Percentiles rank a stretch among this genome's conserved stretches.
Conservation (phyloP, 805 yeast species). For the Cyberlindnera japonica region DNA sequence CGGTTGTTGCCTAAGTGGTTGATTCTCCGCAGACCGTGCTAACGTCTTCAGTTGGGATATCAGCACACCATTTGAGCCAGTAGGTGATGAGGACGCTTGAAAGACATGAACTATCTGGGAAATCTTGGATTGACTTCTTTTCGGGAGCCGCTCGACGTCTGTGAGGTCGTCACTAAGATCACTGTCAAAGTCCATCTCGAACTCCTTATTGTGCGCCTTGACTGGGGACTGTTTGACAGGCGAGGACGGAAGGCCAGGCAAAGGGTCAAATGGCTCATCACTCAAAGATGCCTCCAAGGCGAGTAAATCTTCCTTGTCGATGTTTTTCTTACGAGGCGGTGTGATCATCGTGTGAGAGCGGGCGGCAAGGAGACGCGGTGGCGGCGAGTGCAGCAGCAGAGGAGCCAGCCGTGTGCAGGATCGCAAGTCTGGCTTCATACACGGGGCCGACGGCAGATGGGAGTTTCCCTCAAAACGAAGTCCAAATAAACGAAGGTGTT, state of each 20-base stretch:
- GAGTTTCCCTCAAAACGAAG: background rate
- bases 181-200: conserved; percentile 20
- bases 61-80: background rate
- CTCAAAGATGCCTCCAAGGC: conserved; percentile 23
- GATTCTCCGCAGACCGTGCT: background rate
- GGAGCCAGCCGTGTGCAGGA: conserved; percentile 9
- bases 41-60: conserved; percentile 1
- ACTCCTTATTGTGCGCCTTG: conserved; percentile 13
- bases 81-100: background rate
- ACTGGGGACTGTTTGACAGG: conserved; percentile 8
- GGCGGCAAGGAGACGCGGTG: conserved; percentile 3
- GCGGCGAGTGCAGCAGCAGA: conserved; percentile 5
- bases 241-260: background rate
- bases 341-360: background rate
- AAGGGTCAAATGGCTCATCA: background rate
- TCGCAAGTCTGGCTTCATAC: conserved; percentile 3
- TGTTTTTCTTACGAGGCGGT: background rate
- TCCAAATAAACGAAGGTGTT: too few relatives aligned
- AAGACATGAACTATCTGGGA: background rate
- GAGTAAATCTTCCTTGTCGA: conserved; percentile 20
- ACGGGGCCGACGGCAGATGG: background rate
- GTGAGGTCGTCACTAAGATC: conserved; percentile 12
- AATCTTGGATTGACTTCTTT: background rate
- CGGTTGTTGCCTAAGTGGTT: background rate
- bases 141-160: background rate